Evolutionary conservation across 192 early-diverging fungal genomes (phyloP), one percentile per base, ranked within the genome.

Genomic region (Glomus cerebriforme): DNA sequence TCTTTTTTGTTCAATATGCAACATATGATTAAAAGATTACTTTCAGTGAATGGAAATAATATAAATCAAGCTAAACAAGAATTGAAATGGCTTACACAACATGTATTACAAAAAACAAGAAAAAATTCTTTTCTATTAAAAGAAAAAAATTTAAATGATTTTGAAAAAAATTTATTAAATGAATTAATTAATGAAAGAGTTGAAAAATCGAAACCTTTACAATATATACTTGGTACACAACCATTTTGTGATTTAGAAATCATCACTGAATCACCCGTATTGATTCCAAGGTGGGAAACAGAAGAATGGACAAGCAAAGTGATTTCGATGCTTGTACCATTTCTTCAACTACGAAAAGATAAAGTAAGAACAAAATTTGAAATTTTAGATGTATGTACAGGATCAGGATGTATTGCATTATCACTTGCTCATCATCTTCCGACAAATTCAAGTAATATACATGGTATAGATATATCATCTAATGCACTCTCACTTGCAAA

Each of bases 261-360:
- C 24, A 62, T 84, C 0, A 89, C 91, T 6, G 81, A 92, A 29
- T 87, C 90, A 35, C 96, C 96, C 0, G 91, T 91, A 17, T 85
- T 98, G 7, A 97, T 98, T 77, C 97, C 97, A 67, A 89, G 89
- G 79, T 94, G 92, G 94, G 97, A 99, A 84, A 99, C 97, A 2
- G 96, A 99, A 85, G 95, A 97, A 85, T 96, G 95, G 95, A 88
- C 91, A n/a, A 68, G 86, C 27, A 82, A 88, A 13, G 78, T 96
- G 13, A 84, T 89, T 32, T 65, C 80, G 7, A 32, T 87, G 43
- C 49, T 96, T 12, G 83, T 82, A 7, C 77, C 71, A 35, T 79
- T 17, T 58, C 13, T 24, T 58, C 5, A 34, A 45, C n/a, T 62
- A 78, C 19, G 24, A 62, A n/a, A 17, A 45, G n/a, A 22, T 10